These are phyloP conservation scores for Chrysoporthe deuterocubensis DNA, from an alignment of 2,329 filamentous ascomycete genomes.

Conservation along the genomic window DNA sequence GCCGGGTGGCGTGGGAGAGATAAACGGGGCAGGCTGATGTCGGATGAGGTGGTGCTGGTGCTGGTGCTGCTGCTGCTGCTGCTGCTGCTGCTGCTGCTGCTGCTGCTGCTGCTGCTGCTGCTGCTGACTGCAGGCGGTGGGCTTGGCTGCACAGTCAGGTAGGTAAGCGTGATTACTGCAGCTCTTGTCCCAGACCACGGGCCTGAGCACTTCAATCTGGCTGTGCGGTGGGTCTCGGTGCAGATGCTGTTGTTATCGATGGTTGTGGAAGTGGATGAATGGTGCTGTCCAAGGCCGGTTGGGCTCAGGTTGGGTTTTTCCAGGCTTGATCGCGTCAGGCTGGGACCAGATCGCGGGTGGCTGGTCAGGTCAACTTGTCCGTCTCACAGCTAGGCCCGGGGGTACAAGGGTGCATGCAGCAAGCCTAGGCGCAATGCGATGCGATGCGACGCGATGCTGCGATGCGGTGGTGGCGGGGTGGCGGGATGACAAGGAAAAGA, in stretches of 20 bases:
- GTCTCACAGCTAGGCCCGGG: background rate
- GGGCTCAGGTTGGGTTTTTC: background rate
- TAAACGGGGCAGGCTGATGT: background rate
- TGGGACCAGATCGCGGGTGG: conserved; percentile 11
- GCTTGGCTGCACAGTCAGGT: background rate
- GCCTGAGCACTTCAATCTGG: background rate
- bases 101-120: background rate
- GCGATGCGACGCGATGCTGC: background rate
- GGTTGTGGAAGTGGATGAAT: background rate
- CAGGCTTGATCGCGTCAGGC: background rate
- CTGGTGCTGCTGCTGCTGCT: no score
- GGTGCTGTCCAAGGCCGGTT: background rate
- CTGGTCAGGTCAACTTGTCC: conserved; percentile 4
- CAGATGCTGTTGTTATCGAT: background rate
- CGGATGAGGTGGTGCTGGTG: background rate
- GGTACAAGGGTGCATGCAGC: background rate
- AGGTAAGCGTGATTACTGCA: background rate
- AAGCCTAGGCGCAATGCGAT: background rate
- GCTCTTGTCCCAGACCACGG: background rate
- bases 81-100: background rate
- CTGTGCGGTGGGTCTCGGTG: background rate
- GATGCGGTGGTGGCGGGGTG: background rate
- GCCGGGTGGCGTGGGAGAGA: background rate
- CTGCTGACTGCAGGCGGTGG: background rate
- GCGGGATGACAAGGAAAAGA: background rate